phyloP scores from a whole-genome alignment of 345 rosid genomes.

The Litchi chinensis region DNA sequence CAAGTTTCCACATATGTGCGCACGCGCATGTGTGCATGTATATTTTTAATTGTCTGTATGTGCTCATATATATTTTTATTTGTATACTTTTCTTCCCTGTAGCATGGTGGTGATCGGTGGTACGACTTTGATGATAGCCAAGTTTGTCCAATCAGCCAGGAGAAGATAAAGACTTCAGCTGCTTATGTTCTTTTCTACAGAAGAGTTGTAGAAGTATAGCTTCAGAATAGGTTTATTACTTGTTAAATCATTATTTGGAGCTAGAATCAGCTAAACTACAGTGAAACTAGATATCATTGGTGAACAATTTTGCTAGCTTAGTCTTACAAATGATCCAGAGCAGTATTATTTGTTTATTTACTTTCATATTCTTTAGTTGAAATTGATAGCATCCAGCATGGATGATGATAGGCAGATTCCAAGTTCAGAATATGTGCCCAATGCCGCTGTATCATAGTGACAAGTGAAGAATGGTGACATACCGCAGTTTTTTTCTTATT shows the following conservation, averaged over 20 bases:
- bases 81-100: constrained; percentile 26
- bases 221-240: constrained; percentile 9
- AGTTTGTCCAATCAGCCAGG: constrained; percentile 67
- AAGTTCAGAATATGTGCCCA: constrained; percentile 25
- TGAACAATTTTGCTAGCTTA: constrained; percentile 31
- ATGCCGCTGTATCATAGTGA: constrained; percentile 43
- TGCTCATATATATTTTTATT: neutral
- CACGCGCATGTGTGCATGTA: neutral
- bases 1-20: constrained; percentile 43
- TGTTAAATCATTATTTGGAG: constrained; percentile 13
- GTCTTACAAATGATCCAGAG: constrained; percentile 20
- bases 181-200: constrained; percentile 97
- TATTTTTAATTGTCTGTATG: neutral
- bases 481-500: constrained; percentile 3
- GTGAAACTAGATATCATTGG: constrained; percentile 22
- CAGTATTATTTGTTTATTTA: constrained; percentile 32
- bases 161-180: constrained; percentile 90
- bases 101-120: constrained; percentile 96
- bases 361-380: constrained; percentile 27
- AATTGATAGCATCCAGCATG: constrained; percentile 11
- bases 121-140: constrained; percentile 92
- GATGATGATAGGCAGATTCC: constrained; percentile 14
- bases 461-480: constrained; percentile 22
- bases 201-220: constrained; percentile 61
- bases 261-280: constrained; percentile 10